Evolutionary conservation across 23 red algal genomes (phyloP).

Genomic region (Agarophyton chilense): DNA sequence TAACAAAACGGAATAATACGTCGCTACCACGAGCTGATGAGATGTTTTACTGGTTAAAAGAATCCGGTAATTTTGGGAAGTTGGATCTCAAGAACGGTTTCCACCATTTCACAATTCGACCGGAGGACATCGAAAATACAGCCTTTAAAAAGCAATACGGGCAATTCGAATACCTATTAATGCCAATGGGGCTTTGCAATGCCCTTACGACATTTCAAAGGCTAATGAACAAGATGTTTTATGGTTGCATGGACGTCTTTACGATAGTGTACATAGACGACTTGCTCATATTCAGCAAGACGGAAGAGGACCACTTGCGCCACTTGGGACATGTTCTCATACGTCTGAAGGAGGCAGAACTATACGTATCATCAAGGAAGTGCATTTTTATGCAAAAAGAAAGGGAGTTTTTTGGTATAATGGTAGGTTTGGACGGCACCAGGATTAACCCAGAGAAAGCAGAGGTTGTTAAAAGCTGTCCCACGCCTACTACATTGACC

Average conservation of each 20-base stretch:
- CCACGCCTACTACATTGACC: background rate
- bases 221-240: constrained; percentile 5
- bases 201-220: constrained; percentile 6
- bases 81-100: constrained; percentile 7
- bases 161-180: background rate
- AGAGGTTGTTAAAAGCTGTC: background rate
- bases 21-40: too few relatives aligned
- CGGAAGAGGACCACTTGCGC: background rate
- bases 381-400: background rate
- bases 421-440: background rate
- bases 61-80: too few relatives aligned
- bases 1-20: background rate
- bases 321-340: background rate
- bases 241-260: background rate
- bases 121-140: constrained; percentile 26
- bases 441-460: background rate
- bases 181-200: constrained; percentile 16
- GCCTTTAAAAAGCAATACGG: background rate
- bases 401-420: constrained; percentile 3
- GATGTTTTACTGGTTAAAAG: too few relatives aligned
- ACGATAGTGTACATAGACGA: constrained; percentile 8
- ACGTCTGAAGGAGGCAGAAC: background rate
- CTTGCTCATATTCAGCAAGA: constrained; percentile 26
- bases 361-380: background rate
- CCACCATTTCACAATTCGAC: background rate